Conservation (phyloP, 129 eudicot species). For the Smallanthus sonchifolius region DNA sequence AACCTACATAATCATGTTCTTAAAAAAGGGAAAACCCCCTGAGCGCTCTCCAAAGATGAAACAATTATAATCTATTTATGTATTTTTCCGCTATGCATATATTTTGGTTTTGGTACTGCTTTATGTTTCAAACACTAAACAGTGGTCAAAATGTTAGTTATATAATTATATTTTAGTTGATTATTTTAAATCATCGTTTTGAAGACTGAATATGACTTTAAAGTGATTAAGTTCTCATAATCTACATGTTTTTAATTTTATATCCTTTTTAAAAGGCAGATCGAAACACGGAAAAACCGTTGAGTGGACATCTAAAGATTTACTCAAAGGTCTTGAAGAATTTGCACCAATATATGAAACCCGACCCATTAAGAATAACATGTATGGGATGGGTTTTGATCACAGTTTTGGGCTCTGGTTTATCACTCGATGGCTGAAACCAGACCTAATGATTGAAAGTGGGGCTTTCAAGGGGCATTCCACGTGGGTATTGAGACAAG, state of each 20-base stretch:
- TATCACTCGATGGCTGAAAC: conserved; percentile 87
- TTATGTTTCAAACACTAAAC: not conserved
- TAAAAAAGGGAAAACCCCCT: too few relatives aligned
- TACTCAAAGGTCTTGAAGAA: conserved; percentile 81
- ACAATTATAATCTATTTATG: not conserved
- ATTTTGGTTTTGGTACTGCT: not conserved
- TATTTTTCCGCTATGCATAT: not conserved
- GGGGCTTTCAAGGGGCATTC: conserved; percentile 99
- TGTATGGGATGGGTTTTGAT: conserved; percentile 98
- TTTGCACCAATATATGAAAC: conserved; percentile 86
- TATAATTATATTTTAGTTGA: not conserved
- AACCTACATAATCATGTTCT: not conserved
- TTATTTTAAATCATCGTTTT: not conserved
- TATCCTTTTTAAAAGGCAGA: conserved; percentile 94
- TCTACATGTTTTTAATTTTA: conserved; percentile 41
- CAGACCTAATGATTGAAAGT: conserved; percentile 95
- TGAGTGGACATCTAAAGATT: conserved; percentile 91
- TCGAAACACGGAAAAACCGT: conserved; percentile 93
- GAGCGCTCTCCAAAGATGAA: not conserved
- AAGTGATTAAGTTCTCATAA: conserved; percentile 19
- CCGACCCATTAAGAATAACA: conserved; percentile 86
- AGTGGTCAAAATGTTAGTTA: not conserved
- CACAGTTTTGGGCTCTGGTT: conserved; percentile 99
- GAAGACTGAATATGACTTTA: not conserved
- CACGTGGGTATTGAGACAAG: conserved; percentile 96